Evolutionary conservation across 192 early-diverging fungal species (phyloP).

Genomic region (Linderina pennispora): DNA sequence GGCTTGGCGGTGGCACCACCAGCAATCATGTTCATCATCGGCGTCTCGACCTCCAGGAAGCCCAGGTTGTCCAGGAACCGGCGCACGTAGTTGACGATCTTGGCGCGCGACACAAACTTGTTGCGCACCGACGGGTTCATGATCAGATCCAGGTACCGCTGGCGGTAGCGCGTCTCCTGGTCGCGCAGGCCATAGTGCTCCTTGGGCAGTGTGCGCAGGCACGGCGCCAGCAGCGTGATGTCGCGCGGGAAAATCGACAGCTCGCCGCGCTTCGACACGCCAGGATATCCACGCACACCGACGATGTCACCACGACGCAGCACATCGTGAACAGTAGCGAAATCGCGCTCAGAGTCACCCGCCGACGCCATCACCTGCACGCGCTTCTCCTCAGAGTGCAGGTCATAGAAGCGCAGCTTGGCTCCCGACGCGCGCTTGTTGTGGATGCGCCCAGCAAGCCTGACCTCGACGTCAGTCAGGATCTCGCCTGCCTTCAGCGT

Average conservation of each 20-base stretch:
- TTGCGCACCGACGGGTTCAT: slow-evolving; percentile 96
- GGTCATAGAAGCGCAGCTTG: slow-evolving; percentile 94
- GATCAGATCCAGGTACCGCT: slow-evolving; percentile 97
- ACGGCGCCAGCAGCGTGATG: slow-evolving; percentile 84
- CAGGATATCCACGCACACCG: slow-evolving; percentile 86
- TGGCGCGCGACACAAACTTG: slow-evolving; percentile 88
- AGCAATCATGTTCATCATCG: slow-evolving; percentile 99
- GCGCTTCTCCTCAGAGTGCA: slow-evolving; percentile 89
- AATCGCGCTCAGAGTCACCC: slow-evolving; percentile 64
- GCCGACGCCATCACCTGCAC: slow-evolving; percentile 89
- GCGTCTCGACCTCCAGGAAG: slow-evolving; percentile 99
- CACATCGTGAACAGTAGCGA: slow-evolving; percentile 70
- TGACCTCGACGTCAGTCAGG: slow-evolving; percentile 57
- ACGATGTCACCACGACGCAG: slow-evolving; percentile 96
- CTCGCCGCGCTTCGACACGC: slow-evolving; percentile 89
- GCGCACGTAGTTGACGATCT: slow-evolving; percentile 95
- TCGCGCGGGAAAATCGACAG: slow-evolving; percentile 91
- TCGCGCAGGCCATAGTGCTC: slow-evolving; percentile 94
- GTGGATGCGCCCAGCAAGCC: slow-evolving; percentile 90
- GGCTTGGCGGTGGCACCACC: slow-evolving; percentile 99
- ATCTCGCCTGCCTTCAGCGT: slow-evolving; percentile 63
- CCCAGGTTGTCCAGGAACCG: slow-evolving; percentile 89
- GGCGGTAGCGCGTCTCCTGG: slow-evolving; percentile 94
- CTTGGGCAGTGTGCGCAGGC: slow-evolving; percentile 94
- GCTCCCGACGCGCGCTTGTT: slow-evolving; percentile 88